Conservation (phyloP, 2,329 filamentous ascomycete genomes). For the Drechslerella coelobrocha region DNA sequence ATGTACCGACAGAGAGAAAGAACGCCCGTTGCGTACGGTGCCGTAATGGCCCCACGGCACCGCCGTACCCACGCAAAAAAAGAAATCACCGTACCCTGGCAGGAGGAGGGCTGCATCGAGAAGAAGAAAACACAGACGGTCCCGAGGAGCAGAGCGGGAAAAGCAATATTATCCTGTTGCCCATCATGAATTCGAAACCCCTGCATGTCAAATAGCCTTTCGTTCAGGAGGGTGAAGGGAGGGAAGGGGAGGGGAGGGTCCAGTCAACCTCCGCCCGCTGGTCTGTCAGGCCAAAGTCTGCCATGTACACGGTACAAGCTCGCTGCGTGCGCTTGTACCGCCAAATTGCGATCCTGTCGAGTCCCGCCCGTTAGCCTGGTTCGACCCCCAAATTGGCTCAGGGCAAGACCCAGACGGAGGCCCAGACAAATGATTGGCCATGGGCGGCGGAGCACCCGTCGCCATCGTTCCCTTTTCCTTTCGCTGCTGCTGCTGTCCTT, state of each 20-base stretch:
- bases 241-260: background rate
- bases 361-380: background rate
- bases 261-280: background rate
- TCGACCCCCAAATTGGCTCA: conserved; percentile 32
- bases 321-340: conserved; percentile 13
- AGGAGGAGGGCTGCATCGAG: conserved; percentile 3
- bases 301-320: conserved; percentile 38
- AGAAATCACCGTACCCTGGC: background rate
- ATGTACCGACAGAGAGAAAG: conserved; percentile 1
- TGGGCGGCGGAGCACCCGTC: conserved; percentile 7
- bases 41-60: background rate
- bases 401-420: conserved; percentile 10
- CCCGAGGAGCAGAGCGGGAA: background rate
- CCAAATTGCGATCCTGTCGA: conserved; percentile 40
- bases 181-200: conserved; percentile 22
- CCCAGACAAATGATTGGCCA: conserved; percentile 18
- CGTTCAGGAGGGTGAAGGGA: conserved; percentile 15
- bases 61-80: background rate
- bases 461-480: conserved; percentile 5
- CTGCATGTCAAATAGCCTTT: conserved; percentile 47
- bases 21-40: background rate
- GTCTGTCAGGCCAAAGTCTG: background rate
- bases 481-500: conserved; percentile 1
- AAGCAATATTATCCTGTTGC: conserved; percentile 10
- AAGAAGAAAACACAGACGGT: conserved; percentile 24